Evolutionary conservation across 164 flowering plant species (phyloP), one percentile per base, ranked within the genome.

Genomic region (Protea cynaroides): DNA sequence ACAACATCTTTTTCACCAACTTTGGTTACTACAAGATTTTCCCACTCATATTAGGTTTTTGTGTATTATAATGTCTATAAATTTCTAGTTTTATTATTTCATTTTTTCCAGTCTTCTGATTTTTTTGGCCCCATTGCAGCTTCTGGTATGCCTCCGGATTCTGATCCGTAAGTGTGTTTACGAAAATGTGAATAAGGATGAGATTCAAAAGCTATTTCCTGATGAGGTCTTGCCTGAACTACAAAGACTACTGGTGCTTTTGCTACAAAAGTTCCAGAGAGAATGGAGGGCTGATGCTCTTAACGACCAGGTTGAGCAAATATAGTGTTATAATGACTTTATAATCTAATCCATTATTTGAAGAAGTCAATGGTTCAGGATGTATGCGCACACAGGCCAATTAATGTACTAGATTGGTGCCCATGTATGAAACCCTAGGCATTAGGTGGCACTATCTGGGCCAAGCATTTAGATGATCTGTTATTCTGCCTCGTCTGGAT

Each of bases 211-310:
- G 65, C 71, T 87, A 67, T 89, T 89, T 67, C 96, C 93, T 17
- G 67, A 57, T 18, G 91, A 89, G 67, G 93, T 89, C 25, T 65
- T 66, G 55, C 89, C 89, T 46, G 96, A 89, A 69, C 24, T 86
- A 43, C 83, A 82, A 63, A 80, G 87, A 70, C 69, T 89, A n/a
- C 82, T 89, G 75, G 82, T 86, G 1, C 82, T 89, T 64, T 55
- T 89, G 77, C 75, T 89, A 58, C 96, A 86, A 52, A 87, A 89
- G 74, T 89, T 89, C 63, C 96, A 87, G 44, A 74, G 67, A 49
- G 88, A 84, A 64, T 89, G 93, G 93, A 78, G 76, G 34, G 82
- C 81, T 19, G 96, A 87, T 65, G 79, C 77, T 14, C 64, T 68
- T 56, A 82, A 80, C 57, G 86, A 89, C 43, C 80, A 81, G 89